A percentile compares a stretch with the other conserved stretches of the same genome.
phyloP scores from a whole-genome alignment of 1,284 basidiomycete species.

The Melampsora americana region DNA sequence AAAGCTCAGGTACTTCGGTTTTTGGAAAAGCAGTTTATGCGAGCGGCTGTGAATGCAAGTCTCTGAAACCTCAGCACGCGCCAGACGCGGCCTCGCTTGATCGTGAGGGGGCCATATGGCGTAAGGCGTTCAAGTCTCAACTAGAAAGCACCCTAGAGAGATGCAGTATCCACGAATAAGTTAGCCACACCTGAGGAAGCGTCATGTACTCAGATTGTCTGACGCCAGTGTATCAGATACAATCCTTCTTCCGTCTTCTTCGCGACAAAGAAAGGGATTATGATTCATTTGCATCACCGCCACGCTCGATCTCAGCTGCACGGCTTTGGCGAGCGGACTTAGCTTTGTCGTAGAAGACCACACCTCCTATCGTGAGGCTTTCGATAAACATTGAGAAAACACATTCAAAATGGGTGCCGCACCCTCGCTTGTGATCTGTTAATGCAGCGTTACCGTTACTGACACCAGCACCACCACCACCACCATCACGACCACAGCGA shows the following conservation, averaged over 20 bases:
- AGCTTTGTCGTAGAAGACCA: not conserved
- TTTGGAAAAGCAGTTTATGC: no score
- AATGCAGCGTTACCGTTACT: slow-evolving; percentile 19
- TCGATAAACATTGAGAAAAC: slow-evolving; percentile 16
- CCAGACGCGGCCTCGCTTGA: no score
- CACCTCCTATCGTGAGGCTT: slow-evolving; percentile 18
- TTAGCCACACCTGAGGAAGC: no score
- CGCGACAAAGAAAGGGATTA: not conserved
- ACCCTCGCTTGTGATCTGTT: slow-evolving; percentile 13
- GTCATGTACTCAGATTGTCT: not conserved
- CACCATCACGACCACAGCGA: slow-evolving; percentile 16
- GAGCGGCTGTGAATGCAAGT: no score
- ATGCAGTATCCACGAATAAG: no score
- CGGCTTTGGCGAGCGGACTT: slow-evolving; percentile 30
- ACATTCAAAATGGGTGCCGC: slow-evolving; percentile 22
- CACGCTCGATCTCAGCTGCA: slow-evolving; percentile 18
- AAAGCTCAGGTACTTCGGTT: no score
- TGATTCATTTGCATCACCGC: slow-evolving; percentile 3
- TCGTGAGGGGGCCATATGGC: no score
- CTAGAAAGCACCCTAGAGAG: no score
- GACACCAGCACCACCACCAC: no score
- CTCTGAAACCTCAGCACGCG: no score
- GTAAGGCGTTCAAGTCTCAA: no score
- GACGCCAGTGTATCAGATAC: slow-evolving; percentile 7
- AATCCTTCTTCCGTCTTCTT: not conserved